Base-by-base conservation (phyloP, 1,284 basidiomycete species). In the Malassezia dermatis region DNA sequence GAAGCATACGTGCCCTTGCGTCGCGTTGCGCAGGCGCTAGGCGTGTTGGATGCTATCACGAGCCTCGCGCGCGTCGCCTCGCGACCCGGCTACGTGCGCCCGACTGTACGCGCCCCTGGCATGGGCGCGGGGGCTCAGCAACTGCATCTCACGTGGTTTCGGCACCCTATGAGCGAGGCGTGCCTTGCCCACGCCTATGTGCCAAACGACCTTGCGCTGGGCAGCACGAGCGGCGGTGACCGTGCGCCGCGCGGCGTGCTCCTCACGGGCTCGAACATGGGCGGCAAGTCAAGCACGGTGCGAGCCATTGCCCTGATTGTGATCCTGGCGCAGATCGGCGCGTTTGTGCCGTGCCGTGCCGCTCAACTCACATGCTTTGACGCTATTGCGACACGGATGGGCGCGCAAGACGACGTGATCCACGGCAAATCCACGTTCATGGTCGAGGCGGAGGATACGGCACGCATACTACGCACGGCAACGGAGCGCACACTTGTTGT, bases 371-470 rank as follows among this genome's bases (percentile, higher is more conserved):
- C 85, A 6, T 77, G 90, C 43, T 80, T 89, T 51, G 91, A 96
- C 70, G 83, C 84, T 0, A 83, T 96, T 12, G 79, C 87, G 19
- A 91, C 89, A 1, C 79, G 89, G 47, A 88, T 89, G 88, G 76
- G 76, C 4, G 90, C 90, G 0, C 85, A 83, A 5, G 91, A 95
- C 69, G 86, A 91, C 60, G 76, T 95, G 30, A 81, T 83, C 1
- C 79, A 84, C 31, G 88, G 88, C 0, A 83, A 88, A 21, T 89
- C 86, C 1, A 95, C 90, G 11, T 93, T 91, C 69, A 90, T 94
- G 89, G 86, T 94, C 0, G 93, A 98, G 76, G 85, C 96, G 78
- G 80, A 84, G 8, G 91, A 96, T 75, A 95, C 91, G 0, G 86
- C 85, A 64, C 88, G 94, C 61, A 91, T 96, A 53, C 76, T 96